Evolutionary conservation across 177 flowering plant species (phyloP).

Genomic region (Vitis hybrid): DNA sequence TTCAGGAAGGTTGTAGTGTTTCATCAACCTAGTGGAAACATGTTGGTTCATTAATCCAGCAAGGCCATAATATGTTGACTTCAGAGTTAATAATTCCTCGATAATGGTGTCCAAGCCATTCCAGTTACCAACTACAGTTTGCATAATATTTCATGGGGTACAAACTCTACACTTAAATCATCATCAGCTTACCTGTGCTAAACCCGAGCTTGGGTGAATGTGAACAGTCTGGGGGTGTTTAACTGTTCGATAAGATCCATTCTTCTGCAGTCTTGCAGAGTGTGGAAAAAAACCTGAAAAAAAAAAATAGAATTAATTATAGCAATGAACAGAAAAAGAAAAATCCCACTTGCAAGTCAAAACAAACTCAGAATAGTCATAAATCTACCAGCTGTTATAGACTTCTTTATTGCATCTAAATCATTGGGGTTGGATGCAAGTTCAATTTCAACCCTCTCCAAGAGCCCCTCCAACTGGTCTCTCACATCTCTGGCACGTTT

Average conservation of each 20-base stretch:
- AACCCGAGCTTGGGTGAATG: constrained; percentile 92
- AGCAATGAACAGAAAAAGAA: constrained; percentile 6
- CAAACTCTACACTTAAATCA: neutral
- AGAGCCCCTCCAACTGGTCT: constrained; percentile 85
- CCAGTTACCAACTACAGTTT: neutral
- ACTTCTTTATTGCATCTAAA: constrained; percentile 71
- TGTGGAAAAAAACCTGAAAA: constrained; percentile 84
- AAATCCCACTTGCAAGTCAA: constrained; percentile 1
- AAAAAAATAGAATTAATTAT: neutral
- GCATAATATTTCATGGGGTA: neutral
- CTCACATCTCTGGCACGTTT: constrained; percentile 90
- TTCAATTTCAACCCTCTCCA: constrained; percentile 93
- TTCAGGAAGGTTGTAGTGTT: too few relatives aligned
- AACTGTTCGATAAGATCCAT: constrained; percentile 82
- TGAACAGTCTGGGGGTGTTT: constrained; percentile 89
- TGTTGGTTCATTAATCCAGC: too few relatives aligned
- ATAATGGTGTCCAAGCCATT: neutral
- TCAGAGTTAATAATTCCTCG: neutral
- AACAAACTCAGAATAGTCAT: neutral
- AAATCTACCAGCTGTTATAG: constrained; percentile 69
- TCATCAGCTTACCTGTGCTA: constrained; percentile 60
- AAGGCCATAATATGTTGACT: too few relatives aligned
- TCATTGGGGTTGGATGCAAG: constrained; percentile 54
- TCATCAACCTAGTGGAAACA: too few relatives aligned
- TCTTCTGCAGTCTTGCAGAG: constrained; percentile 78